phyloP scores from a whole-genome alignment of 257 asterid genomes.

The Plantago major region DNA sequence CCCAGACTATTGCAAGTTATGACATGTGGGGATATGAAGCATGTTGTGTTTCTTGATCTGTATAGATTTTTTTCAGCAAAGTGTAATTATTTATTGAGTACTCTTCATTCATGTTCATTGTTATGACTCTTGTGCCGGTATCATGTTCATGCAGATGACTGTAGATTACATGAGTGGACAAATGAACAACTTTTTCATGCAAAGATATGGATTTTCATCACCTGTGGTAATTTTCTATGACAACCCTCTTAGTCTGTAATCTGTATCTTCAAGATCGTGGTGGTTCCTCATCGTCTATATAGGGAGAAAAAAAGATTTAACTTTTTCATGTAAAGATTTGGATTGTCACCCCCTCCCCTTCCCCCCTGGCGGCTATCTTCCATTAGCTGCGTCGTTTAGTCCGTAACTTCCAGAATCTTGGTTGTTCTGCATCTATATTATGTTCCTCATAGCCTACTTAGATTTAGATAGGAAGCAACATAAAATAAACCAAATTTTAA shows the following conservation, averaged over 20 bases:
- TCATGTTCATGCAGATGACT: slow-evolving; percentile 73
- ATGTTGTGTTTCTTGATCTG: slow-evolving; percentile 16
- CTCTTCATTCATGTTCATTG: slow-evolving; percentile 1
- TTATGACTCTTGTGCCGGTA: slow-evolving; percentile 16
- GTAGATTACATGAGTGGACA: slow-evolving; percentile 71
- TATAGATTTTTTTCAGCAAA: slow-evolving; percentile 18
- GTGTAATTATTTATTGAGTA: slow-evolving; percentile 3
- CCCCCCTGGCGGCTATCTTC: no score
- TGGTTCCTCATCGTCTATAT: background rate
- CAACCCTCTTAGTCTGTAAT: slow-evolving; percentile 6
- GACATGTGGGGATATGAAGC: background rate
- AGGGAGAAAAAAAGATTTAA: background rate
- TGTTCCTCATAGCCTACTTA: no score
- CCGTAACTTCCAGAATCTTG: no score
- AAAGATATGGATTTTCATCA: slow-evolving; percentile 94
- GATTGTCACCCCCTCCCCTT: no score
- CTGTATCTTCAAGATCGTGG: background rate
- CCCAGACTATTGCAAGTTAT: slow-evolving; percentile 3
- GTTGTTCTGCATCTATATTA: background rate
- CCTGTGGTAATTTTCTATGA: slow-evolving; percentile 62
- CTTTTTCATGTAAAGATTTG: no score
- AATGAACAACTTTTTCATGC: slow-evolving; percentile 74
- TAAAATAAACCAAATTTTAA: no score
- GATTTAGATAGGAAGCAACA: no score
- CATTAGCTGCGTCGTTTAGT: no score